Evolutionary conservation across 2,329 filamentous ascomycete genomes (phyloP).

Genomic region (Pseudogymnoascus pannorum): DNA sequence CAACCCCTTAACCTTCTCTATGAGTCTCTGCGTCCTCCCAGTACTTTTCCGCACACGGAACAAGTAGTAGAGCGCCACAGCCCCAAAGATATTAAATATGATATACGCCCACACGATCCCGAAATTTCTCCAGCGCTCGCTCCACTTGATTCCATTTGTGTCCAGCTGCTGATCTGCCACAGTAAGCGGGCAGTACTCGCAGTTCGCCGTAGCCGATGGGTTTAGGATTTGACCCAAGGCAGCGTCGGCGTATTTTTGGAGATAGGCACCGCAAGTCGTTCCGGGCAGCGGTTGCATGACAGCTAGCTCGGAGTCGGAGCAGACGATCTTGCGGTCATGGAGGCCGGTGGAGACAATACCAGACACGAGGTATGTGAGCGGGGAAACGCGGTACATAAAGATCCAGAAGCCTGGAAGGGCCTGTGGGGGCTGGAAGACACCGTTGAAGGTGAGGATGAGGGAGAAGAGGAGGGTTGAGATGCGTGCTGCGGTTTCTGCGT

Average conservation of each 20-base stretch:
- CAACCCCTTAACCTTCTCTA: constrained; percentile 4
- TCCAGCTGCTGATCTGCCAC: constrained; percentile 45
- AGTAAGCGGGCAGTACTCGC: constrained; percentile 52
- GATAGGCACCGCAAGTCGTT: constrained; percentile 52
- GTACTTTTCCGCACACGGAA: constrained; percentile 29
- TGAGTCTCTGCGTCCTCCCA: not conserved
- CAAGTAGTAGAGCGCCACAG: constrained; percentile 47
- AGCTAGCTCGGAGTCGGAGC: constrained; percentile 62
- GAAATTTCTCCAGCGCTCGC: constrained; percentile 60
- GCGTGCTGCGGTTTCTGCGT: constrained; percentile 70
- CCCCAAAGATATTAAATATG: constrained; percentile 46
- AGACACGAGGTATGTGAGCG: constrained; percentile 57
- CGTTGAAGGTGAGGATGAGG: constrained; percentile 66
- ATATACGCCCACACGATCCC: constrained; percentile 55
- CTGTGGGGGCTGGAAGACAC: constrained; percentile 61
- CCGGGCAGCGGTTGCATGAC: constrained; percentile 52
- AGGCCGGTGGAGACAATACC: constrained; percentile 66
- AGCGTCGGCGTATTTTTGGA: constrained; percentile 41
- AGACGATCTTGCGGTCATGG: constrained; percentile 57
- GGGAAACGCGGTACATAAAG: constrained; percentile 74
- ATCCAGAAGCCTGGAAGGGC: constrained; percentile 70
- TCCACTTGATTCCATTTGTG: constrained; percentile 43
- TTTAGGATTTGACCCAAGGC: constrained; percentile 50
- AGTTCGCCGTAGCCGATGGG: constrained; percentile 38
- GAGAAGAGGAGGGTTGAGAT: constrained; percentile 71